A percentile compares a stretch with the other conserved stretches of the same genome.
Evolutionary conservation across 371 early-diverging fungal genomes (phyloP).

Genomic region (Umbelopsis sp.): DNA sequence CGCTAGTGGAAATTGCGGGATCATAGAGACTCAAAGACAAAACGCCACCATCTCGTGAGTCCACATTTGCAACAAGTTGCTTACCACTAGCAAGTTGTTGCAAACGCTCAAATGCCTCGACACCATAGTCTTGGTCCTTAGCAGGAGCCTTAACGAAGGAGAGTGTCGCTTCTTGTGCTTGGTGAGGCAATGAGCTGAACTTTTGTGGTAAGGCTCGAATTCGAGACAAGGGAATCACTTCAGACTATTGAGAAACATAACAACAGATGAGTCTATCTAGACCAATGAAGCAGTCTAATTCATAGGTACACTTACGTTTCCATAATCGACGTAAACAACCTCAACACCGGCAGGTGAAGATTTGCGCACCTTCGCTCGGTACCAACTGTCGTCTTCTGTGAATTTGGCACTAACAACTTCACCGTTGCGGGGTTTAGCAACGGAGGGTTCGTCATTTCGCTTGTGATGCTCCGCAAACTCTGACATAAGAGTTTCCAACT

Average conservation of each 20-base stretch:
- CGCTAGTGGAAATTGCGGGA: slow-evolving; percentile 57
- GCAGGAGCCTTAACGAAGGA: slow-evolving; percentile 79
- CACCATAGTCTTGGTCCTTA: slow-evolving; percentile 73
- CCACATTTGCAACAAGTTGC: slow-evolving; percentile 78
- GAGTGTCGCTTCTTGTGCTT: slow-evolving; percentile 83
- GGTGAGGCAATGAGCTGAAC: slow-evolving; percentile 71
- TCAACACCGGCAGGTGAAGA: slow-evolving; percentile 67
- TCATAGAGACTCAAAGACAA: slow-evolving; percentile 79
- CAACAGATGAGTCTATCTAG: not conserved
- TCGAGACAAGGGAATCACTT: slow-evolving; percentile 59
- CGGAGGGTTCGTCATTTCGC: slow-evolving; percentile 41
- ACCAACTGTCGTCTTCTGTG: slow-evolving; percentile 88
- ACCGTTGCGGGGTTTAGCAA: slow-evolving; percentile 67
- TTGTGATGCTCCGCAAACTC: slow-evolving; percentile 74
- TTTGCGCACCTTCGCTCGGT: slow-evolving; percentile 84
- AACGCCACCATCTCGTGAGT: slow-evolving; percentile 61
- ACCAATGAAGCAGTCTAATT: too few species aligned
- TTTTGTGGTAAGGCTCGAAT: slow-evolving; percentile 68
- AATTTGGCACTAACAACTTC: slow-evolving; percentile 85
- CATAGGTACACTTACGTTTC: slow-evolving; percentile 66
- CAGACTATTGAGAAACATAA: slow-evolving; percentile 43
- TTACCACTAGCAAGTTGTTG: slow-evolving; percentile 63
- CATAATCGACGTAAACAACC: slow-evolving; percentile 90
- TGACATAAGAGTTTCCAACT: slow-evolving; percentile 83
- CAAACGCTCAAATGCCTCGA: slow-evolving; percentile 73